Evolutionary conservation across 345 rosid species (phyloP), one percentile per base, ranked within the genome.

Genomic region (Stellera chamaejasme): DNA sequence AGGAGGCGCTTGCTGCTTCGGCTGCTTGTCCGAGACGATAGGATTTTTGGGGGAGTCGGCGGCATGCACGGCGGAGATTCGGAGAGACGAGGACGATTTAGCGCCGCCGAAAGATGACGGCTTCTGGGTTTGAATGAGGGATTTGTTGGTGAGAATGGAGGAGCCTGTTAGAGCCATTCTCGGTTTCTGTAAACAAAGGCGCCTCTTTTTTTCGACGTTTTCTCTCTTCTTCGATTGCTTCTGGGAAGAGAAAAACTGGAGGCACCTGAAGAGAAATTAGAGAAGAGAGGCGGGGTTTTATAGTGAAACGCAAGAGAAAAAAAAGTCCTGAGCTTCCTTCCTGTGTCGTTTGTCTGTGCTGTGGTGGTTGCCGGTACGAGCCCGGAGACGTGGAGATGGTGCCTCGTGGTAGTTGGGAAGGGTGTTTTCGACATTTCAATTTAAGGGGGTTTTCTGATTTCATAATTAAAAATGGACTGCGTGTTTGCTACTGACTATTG

Each of bases 11-110:
- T 43, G 45, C 56, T 60, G 70, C 52, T 46, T 62, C n/a, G 27
- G 11, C 0, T 71, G 27, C 45, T 65, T 72, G 6, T 63, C 60
- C 44, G 74, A 27, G 66, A 48, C 41, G 26, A 53, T 8, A 49
- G 74, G 71, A 52, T 54, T 77, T 53, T 67, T 79, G 41, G 69
- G 60, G 60, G 78, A 72, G 11, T 82, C 82, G 2, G 76, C 59
- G 5, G 95, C 70, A 27, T 73, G 95, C 55, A 78, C 81, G 66
- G 88, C 84, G 66, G 77, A 67, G 36, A 79, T 70, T 16, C 73
- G 69, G 36, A 66, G 59, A 66, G 73, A 49, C 12, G 65, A 50
- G 48, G 69, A 64, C 42, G 54, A 32, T 51, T 56, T 62, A 45
- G 64, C 39, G 11, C 44, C 56, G 45, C 56, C 6, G 64, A 61